Evolutionary conservation across 2,329 filamentous ascomycete species (phyloP), one percentile per base, ranked within the genome.

Genomic region (Sphaerulina musiva): DNA sequence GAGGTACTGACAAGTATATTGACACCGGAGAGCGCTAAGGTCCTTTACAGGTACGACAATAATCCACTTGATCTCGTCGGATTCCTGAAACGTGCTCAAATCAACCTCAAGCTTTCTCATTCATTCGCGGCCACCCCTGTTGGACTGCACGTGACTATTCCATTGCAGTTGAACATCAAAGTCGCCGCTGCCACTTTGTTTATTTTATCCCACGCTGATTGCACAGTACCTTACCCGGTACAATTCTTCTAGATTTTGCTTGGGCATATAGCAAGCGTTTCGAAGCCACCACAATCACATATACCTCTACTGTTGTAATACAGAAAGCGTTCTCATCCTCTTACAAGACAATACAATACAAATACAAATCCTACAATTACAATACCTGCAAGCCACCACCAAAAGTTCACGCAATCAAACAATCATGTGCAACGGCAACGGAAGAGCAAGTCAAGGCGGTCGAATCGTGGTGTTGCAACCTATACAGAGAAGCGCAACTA

Each of bases 381-480:
- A 7, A 34, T 7, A 7, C 32, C 32, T 34, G 11, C 11, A 34
- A 2, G 32, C 6, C 32, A 34, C 7, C 32, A 34, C 2, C 32
- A 34, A 34, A 17, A 17, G 14, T 17, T 17, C 14, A 17, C 14
- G 14, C 14, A 17, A 17, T 1, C 14, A 17, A 17, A 14, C n/a
- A 6, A 44, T 12, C 29, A 66, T 66, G 64, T 66, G 64, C 43
- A 62, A 60, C 59, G 63, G 59, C 11, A 46, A 31, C 7, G 48
- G 48, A n/a, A 55, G 64, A 9, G 36, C 49, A 41, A 47, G 45
- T 11, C 54, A 64, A 52, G 64, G 64, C 44, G 64, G 63, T 12
- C 63, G 62, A 8, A 63, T 66, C 44, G 64, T 59, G 6, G 61
- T 66, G 2, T 51, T 66, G 0, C 59, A 60, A 48, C 59, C 64